Evolutionary conservation across 371 early-diverging fungal genomes (phyloP), one percentile per base, ranked within the genome.

Genomic region (Conidiobolus incongruus): DNA sequence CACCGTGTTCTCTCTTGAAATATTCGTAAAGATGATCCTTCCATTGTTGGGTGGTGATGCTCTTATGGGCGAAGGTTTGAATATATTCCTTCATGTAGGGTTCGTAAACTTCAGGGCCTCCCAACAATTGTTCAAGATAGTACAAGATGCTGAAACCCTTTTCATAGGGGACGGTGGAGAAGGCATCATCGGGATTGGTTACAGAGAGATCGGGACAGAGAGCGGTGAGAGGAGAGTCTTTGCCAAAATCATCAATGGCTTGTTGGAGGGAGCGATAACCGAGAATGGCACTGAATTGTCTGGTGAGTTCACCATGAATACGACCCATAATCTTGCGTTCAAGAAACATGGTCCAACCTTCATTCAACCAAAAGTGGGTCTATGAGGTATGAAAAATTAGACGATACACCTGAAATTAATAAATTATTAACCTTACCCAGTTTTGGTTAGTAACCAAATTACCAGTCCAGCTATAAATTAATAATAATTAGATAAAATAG

Each of bases 141-240:
- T 82, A 92, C 34, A 96, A 64, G 36, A 96, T 56, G 53, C 83
- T 86, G 58, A 77, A 92, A 2, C 95, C 96, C 67, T 93, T 94
- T 61, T 95, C 85, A 65, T 95, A 95, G 10, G 95, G 95, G 28
- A 95, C 71, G 4, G 72, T 66, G 11, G 83, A 84, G 53, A 88
- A 91, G 30, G 77, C 81, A 51, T 93, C 95, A 61, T 96, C 96
- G 26, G 95, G 96, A 55, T 95, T 91, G 47, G 77, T 64, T 23
- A 72, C 77, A 43, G 68, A 61, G 35, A 93, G 63, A 40, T 79
- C 66, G 29, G 83, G 84, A 45, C 68, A 68, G 22, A 96, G 62
- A 7, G 70, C 67, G 1, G 92, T 87, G 36, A 81, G 75, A 16
- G 72, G 76, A 40, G 72, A 75, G 44, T 71, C 65, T 43, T 59